Conservation (phyloP, 129 eudicot species). For the Escallonia herrerae region DNA sequence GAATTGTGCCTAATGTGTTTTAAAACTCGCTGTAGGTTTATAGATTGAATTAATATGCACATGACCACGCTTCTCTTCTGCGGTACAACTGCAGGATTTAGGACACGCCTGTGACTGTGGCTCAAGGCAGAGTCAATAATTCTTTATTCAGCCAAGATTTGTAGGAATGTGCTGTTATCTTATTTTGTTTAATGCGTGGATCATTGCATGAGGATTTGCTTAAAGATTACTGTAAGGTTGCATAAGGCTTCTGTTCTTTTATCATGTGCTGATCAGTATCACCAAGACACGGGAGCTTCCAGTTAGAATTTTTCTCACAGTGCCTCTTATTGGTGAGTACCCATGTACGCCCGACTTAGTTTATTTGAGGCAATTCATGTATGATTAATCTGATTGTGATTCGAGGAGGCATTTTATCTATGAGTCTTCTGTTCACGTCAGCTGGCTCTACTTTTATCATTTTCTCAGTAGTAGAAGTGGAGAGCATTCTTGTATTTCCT, state of each 20-base stretch:
- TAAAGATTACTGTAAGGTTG: slow-evolving; percentile 29
- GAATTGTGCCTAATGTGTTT: neutral
- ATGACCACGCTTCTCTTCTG: slow-evolving; percentile 35
- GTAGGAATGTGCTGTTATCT: slow-evolving; percentile 23
- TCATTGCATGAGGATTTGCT: slow-evolving; percentile 34
- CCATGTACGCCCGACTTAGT: neutral
- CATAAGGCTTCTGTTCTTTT: slow-evolving; percentile 23
- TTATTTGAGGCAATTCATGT: neutral
- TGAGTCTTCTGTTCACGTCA: no score
- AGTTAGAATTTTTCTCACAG: slow-evolving; percentile 21
- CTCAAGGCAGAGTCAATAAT: slow-evolving; percentile 36
- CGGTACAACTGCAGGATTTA: slow-evolving; percentile 59
- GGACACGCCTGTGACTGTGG: slow-evolving; percentile 39
- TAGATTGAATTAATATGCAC: slow-evolving; percentile 17
- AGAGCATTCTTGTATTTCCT: no score
- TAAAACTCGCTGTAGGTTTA: neutral
- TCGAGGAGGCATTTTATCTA: no score
- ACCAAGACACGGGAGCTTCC: slow-evolving; percentile 33
- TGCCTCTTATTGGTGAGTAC: slow-evolving; percentile 52
- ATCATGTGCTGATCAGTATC: slow-evolving; percentile 26
- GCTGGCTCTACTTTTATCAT: no score
- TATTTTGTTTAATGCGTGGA: slow-evolving; percentile 23
- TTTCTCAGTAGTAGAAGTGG: no score
- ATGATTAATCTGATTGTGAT: neutral
- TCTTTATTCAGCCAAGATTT: slow-evolving; percentile 27